A percentile compares a stretch with the other conserved stretches of the same genome.
phyloP scores from a whole-genome alignment of 164 flowering plant species.

The Kalanchoe fedtschenkoi region DNA sequence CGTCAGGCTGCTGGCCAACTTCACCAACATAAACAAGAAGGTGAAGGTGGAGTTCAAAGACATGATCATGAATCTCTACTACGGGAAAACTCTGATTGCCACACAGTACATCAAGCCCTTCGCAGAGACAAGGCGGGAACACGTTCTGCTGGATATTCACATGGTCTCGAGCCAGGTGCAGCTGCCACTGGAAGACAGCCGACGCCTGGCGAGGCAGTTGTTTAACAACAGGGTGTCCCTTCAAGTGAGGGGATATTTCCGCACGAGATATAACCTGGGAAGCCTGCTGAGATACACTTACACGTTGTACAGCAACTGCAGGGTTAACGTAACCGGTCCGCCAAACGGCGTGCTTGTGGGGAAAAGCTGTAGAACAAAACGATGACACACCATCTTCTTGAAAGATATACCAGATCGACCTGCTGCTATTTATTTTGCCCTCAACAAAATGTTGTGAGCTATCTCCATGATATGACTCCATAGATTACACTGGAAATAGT shows the following conservation, averaged over 20 bases:
- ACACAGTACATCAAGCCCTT: conserved; percentile 45
- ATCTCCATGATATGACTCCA: too few species aligned
- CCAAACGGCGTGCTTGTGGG: conserved; percentile 35
- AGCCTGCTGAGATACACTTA: conserved; percentile 42
- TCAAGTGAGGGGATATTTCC: conserved; percentile 32
- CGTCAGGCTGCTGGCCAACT: conserved; percentile 46
- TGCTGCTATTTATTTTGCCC: too few species aligned
- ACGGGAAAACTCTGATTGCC: conserved; percentile 30
- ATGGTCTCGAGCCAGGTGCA: conserved; percentile 55
- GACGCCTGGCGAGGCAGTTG: conserved; percentile 26
- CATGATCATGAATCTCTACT: conserved; percentile 41
- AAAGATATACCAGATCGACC: too few species aligned
- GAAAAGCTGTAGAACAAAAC: neutral
- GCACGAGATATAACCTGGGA: conserved; percentile 42
- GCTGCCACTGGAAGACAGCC: conserved; percentile 22
- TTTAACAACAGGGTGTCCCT: conserved; percentile 23
- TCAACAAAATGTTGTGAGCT: too few species aligned
- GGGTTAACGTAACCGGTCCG: conserved; percentile 29
- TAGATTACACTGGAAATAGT: too few species aligned
- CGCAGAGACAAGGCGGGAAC: conserved; percentile 16
- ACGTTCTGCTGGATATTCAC: conserved; percentile 27
- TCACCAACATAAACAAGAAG: conserved; percentile 67
- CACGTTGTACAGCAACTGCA: conserved; percentile 39
- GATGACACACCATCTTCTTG: neutral
- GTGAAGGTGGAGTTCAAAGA: conserved; percentile 46